Evolutionary conservation across 345 rosid genomes (phyloP).

Genomic region (Corymbia maculata): DNA sequence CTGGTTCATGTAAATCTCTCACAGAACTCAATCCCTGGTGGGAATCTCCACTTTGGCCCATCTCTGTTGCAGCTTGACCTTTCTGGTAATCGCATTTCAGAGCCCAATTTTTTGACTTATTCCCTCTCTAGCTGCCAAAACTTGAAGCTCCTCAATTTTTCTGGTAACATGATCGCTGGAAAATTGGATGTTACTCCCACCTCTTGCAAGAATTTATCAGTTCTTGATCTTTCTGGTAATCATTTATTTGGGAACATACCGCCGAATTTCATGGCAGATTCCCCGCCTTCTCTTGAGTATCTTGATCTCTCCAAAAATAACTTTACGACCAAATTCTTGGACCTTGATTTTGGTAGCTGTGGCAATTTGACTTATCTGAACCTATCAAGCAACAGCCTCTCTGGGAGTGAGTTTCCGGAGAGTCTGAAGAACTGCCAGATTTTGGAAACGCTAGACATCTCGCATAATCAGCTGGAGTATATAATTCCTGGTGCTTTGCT

Average conservation of each 20-base stretch:
- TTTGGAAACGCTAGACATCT: conserved; percentile 51
- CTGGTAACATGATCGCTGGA: conserved; percentile 53
- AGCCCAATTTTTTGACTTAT: conserved; percentile 22
- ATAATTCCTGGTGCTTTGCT: conserved; percentile 53
- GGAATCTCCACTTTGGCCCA: conserved; percentile 30
- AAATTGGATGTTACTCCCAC: conserved; percentile 16
- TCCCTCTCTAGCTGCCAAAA: conserved; percentile 53
- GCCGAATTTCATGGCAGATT: conserved; percentile 21
- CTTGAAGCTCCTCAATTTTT: conserved; percentile 58
- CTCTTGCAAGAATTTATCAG: conserved; percentile 36
- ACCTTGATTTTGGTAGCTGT: conserved; percentile 62
- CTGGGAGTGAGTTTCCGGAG: conserved; percentile 38
- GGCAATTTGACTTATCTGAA: conserved; percentile 46
- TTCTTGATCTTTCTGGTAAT: conserved; percentile 60
- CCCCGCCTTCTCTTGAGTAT: conserved; percentile 30
- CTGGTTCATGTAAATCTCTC: conserved; percentile 39
- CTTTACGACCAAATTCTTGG: conserved; percentile 44
- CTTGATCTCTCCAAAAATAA: conserved; percentile 66
- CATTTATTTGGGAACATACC: conserved; percentile 45
- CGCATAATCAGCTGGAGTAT: conserved; percentile 43
- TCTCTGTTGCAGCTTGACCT: conserved; percentile 49
- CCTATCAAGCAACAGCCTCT: conserved; percentile 52
- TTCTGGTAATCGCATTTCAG: conserved; percentile 39
- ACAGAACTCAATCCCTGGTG: conserved; percentile 41
- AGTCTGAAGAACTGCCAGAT: conserved; percentile 35